Percentiles rank a stretch among this genome's conserved stretches.
Evolutionary conservation across 208 protist genomes (phyloP).

Genomic region (Trypanosoma grayi): DNA sequence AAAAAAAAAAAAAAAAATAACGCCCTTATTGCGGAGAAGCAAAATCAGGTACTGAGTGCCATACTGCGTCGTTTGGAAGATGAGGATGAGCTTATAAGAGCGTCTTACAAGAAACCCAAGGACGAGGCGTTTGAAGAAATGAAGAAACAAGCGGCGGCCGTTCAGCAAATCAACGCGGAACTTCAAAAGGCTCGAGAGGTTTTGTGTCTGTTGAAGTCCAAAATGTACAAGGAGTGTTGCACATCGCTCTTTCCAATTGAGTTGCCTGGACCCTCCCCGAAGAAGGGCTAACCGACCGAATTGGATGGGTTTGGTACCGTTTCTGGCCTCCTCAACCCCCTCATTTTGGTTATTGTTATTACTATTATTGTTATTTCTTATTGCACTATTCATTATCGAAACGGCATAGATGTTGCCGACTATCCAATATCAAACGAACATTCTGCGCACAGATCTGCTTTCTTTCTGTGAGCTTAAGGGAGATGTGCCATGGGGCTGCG

Average conservation of each 20-base stretch:
- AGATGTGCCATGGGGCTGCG: too few relatives aligned
- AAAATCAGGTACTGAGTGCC: conserved; percentile 24
- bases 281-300: background rate
- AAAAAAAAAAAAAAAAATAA: too few relatives aligned
- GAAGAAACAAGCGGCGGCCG: conserved; percentile 25
- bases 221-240: conserved; percentile 27
- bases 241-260: conserved; percentile 17
- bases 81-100: conserved; percentile 26
- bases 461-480: too few relatives aligned
- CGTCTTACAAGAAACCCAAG: conserved; percentile 27
- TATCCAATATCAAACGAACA: too few relatives aligned
- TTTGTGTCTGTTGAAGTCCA: conserved; percentile 32
- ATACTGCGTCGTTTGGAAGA: conserved; percentile 22
- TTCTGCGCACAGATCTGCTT: too few relatives aligned
- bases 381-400: too few relatives aligned
- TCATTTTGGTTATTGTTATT: too few relatives aligned
- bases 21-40: conserved; percentile 27
- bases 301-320: background rate
- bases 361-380: too few relatives aligned
- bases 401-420: too few relatives aligned
- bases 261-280: background rate
- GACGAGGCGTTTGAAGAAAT: conserved; percentile 26
- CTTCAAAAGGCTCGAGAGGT: conserved; percentile 32
- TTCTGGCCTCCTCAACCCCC: too few relatives aligned
- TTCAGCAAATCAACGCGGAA: conserved; percentile 26